Percentiles rank a stretch among this genome's conserved stretches.
phyloP scores from a whole-genome alignment of 805 yeast species.

The Starmerella floricola region DNA sequence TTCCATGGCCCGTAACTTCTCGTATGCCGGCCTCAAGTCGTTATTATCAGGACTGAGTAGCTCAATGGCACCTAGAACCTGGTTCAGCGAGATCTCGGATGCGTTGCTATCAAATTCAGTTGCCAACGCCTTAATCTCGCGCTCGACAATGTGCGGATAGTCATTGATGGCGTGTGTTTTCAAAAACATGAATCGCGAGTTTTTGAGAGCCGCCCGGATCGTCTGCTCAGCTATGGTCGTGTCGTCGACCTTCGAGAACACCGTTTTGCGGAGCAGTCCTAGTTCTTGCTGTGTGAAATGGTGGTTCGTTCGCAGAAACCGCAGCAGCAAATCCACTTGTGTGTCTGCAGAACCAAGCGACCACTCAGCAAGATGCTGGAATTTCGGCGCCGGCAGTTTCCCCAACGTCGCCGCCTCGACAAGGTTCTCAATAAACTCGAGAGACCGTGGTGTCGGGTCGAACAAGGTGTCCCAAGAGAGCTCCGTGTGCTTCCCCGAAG shows the following conservation, averaged over 20 bases:
- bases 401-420: conserved; percentile 5
- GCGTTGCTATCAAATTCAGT: conserved; percentile 3
- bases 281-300: conserved; percentile 10
- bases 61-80: conserved; percentile 10
- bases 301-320: conserved; percentile 3
- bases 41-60: conserved; percentile 4
- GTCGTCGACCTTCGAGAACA: conserved; percentile 10
- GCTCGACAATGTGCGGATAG: neutral
- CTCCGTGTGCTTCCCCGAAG: neutral
- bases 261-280: conserved; percentile 4
- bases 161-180: neutral
- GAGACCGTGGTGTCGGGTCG: conserved; percentile 1
- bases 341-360: conserved; percentile 5
- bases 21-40: conserved; percentile 2
- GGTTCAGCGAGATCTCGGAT: neutral
- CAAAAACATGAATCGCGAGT: conserved; percentile 14
- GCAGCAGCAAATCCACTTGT: conserved; percentile 15
- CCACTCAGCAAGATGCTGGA: conserved; percentile 19
- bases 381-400: conserved; percentile 4
- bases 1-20: conserved; percentile 1
- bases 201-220: conserved; percentile 5
- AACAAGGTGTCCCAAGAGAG: neutral
- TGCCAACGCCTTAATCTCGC: conserved; percentile 6
- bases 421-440: conserved; percentile 4
- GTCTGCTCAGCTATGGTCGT: conserved; percentile 5